Conservation (phyloP, 164 flowering plant genomes). For the Nymphaea thermarum region DNA sequence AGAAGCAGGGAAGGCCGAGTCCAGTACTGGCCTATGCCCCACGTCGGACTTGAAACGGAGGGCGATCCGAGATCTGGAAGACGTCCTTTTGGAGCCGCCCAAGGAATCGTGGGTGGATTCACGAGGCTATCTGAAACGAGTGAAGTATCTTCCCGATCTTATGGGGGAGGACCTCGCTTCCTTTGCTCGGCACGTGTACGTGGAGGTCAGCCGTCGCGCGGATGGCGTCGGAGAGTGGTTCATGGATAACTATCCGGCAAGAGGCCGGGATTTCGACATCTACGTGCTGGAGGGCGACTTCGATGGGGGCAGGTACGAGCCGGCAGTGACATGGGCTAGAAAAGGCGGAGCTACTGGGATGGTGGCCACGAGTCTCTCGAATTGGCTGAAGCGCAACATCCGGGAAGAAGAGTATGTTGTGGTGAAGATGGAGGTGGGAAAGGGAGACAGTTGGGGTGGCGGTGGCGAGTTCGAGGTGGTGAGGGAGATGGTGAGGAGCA, state of each 20-base stretch:
- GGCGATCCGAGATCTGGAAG: slow-evolving; percentile 53
- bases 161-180: slow-evolving; percentile 43
- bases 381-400: slow-evolving; percentile 54
- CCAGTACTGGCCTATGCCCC: not conserved
- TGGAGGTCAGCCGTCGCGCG: slow-evolving; percentile 24
- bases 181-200: slow-evolving; percentile 59
- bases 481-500: slow-evolving; percentile 56
- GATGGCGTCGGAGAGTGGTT: slow-evolving; percentile 34
- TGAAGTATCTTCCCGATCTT: slow-evolving; percentile 57
- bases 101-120: slow-evolving; percentile 26
- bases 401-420: slow-evolving; percentile 64
- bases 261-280: slow-evolving; percentile 37
- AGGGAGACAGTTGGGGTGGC: not conserved
- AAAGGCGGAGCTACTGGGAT: not conserved
- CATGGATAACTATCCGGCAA: slow-evolving; percentile 45
- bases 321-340: not conserved
- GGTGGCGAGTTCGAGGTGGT: slow-evolving; percentile 58
- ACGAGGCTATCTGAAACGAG: slow-evolving; percentile 22
- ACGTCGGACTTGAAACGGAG: slow-evolving; percentile 21
- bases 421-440: slow-evolving; percentile 27
- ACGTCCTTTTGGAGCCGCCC: slow-evolving; percentile 73
- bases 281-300: slow-evolving; percentile 35
- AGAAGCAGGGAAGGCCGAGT: not conserved
- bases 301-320: not conserved
- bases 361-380: slow-evolving; percentile 30